These are phyloP conservation scores for Sphagnum tenellum DNA, from an alignment of 225 moss, liverwort and hornwort species.

Conservation along the genomic window DNA sequence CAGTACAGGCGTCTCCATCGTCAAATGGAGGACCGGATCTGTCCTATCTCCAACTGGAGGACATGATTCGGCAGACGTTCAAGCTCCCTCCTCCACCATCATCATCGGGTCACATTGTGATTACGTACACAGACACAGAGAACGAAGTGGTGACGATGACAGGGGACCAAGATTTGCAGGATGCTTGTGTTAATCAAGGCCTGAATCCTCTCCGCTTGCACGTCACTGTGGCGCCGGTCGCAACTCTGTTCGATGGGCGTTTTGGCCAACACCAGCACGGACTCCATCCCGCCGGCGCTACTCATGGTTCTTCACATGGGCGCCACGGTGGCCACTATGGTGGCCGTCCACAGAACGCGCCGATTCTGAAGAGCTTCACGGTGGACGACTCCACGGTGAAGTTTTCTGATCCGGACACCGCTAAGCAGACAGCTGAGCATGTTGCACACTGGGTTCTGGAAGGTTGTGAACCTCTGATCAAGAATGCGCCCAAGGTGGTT, in stretches of 20 bases:
- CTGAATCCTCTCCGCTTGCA: slow-evolving; percentile 70
- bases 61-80: slow-evolving; percentile 46
- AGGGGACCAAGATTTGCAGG: slow-evolving; percentile 48
- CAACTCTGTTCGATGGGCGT: not conserved
- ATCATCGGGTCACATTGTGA: slow-evolving; percentile 19
- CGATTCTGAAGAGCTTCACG: slow-evolving; percentile 15
- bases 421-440: slow-evolving; percentile 20
- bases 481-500: slow-evolving; percentile 22
- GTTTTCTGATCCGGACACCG: slow-evolving; percentile 33
- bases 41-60: slow-evolving; percentile 53
- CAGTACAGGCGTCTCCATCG: slow-evolving; percentile 12
- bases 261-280: not conserved
- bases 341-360: slow-evolving; percentile 1
- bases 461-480: slow-evolving; percentile 28
- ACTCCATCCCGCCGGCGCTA: too few species aligned
- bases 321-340: too few species aligned
- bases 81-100: slow-evolving; percentile 23
- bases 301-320: too few species aligned
- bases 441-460: slow-evolving; percentile 22
- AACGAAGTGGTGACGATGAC: slow-evolving; percentile 71
- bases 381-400: slow-evolving; percentile 17
- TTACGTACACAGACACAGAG: slow-evolving; percentile 71
- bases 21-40: slow-evolving; percentile 24
- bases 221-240: slow-evolving; percentile 12
- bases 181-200: slow-evolving; percentile 54